Evolutionary conservation across 257 asterid species (phyloP), one percentile per base, ranked within the genome.

Genomic region (Fraxinus anomala): DNA sequence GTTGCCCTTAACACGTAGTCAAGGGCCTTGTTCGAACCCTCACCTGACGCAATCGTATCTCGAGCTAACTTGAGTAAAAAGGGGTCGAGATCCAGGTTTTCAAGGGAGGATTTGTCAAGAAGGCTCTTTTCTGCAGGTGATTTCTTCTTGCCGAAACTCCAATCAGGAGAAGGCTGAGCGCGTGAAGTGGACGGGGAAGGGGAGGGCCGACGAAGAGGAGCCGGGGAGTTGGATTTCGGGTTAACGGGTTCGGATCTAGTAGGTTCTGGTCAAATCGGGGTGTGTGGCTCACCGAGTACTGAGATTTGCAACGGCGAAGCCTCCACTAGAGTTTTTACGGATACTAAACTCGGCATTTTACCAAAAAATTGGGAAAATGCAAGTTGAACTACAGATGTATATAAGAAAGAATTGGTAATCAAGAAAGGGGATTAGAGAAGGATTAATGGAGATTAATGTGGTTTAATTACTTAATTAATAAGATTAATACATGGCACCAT

Each of bases 181-280:
- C 97, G 94, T 67, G 99, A 95, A 80, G 94, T 84, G 34, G 98
- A 93, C 26, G 98, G 97, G 49, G 99, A 90, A 0, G 97, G 98
- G 5, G 99, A 92, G 0, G 98, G 90, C 6, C 97, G 97, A 37
- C 97, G 87, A 73, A 96, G 92, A 40, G 86, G 81, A 23, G 90
- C 92, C 31, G 96, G 94, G 28, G 97, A 91, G 82, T 67, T 85
- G 67, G 88, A 51, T 73, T 81, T 91, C 16, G 85, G 86, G 87
- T 79, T 84, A 7, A 71, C 83, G 37, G 83, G 86, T 13, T 92
- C 95, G 87, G 99, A 91, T 89, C 95, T 85, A 80, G 80, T 78
- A 39, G 90, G 3, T 31, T 80, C 87, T 17, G 92, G 76, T 17
- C 91, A 93, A 89, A 85, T 85, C 83, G 94, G 96, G 23, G 90